phyloP scores from a whole-genome alignment of 768 basidiomycete genomes.

The Chalciporus chontae region DNA sequence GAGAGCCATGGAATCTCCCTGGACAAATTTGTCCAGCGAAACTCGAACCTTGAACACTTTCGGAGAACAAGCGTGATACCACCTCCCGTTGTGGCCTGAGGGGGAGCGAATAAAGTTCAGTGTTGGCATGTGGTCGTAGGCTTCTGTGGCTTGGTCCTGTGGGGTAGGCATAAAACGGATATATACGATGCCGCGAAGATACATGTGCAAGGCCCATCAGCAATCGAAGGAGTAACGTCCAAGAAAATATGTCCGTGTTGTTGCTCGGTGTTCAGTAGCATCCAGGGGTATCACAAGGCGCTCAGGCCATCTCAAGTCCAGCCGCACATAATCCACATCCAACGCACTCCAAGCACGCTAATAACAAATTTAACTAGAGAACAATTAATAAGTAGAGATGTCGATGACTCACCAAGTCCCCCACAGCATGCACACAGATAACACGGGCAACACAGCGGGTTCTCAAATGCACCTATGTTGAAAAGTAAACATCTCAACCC shows the following conservation, averaged over 20 bases:
- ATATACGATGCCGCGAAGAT: not conserved
- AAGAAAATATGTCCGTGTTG: not conserved
- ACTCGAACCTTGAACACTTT: not conserved
- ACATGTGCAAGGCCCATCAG: not conserved
- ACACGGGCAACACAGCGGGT: constrained; percentile 66
- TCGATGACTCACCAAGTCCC: constrained; percentile 48
- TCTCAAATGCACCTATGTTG: constrained; percentile 48
- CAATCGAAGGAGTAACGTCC: not conserved
- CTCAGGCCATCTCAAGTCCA: constrained; percentile 34
- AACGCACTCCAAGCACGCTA: constrained; percentile 66
- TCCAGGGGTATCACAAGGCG: constrained; percentile 4
- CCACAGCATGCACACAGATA: constrained; percentile 73
- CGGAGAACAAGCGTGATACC: not conserved
- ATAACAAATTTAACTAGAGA: constrained; percentile 2
- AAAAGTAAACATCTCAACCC: not conserved
- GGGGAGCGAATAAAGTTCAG: too few species aligned
- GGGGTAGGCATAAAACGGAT: not conserved
- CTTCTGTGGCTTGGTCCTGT: not conserved
- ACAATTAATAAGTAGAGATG: not conserved
- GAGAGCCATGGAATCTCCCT: not conserved
- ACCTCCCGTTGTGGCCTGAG: too few species aligned
- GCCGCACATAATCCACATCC: constrained; percentile 67
- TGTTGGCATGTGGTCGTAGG: not conserved
- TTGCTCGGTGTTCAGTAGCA: constrained; percentile 3
- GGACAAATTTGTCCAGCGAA: not conserved